A percentile compares a stretch with the other conserved stretches of the same genome.
Evolutionary conservation across 768 basidiomycete species (phyloP).

Genomic region (Russula compacta): DNA sequence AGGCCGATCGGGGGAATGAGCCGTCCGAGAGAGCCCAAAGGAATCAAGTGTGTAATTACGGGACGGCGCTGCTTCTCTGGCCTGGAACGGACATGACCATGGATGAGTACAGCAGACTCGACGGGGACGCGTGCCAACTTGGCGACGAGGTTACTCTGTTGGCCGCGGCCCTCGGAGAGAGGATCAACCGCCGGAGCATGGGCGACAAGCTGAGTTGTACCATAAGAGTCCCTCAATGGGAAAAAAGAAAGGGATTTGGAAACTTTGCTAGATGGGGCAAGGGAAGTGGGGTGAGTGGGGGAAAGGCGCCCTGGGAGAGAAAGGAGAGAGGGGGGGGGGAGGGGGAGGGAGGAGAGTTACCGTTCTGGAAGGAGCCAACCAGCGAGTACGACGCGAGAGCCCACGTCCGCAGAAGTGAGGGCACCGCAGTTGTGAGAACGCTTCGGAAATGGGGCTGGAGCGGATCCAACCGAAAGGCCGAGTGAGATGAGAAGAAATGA

Average conservation of each 20-base stretch:
- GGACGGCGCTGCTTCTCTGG: slow-evolving; percentile 53
- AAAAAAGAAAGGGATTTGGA: slow-evolving; percentile 72
- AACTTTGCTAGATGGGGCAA: slow-evolving; percentile 45
- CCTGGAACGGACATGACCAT: slow-evolving; percentile 61
- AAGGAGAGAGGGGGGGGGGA: background rate
- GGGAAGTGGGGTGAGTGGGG: slow-evolving; percentile 24
- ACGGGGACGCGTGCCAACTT: slow-evolving; percentile 54
- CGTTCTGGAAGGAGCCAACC: slow-evolving; percentile 81
- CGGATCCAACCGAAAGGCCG: slow-evolving; percentile 6
- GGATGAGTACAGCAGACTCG: slow-evolving; percentile 69
- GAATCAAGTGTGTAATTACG: slow-evolving; percentile 28
- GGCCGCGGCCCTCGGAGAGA: slow-evolving; percentile 8
- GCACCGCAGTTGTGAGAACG: slow-evolving; percentile 24
- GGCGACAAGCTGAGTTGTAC: slow-evolving; percentile 71
- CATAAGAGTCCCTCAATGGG: slow-evolving; percentile 71
- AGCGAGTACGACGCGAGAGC: slow-evolving; percentile 48
- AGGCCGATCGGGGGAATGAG: slow-evolving; percentile 6
- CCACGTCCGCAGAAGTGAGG: slow-evolving; percentile 19
- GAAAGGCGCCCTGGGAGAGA: background rate
- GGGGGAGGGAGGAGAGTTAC: slow-evolving; percentile 36
- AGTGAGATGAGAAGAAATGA: background rate
- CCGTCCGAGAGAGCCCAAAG: background rate
- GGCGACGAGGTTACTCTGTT: slow-evolving; percentile 26
- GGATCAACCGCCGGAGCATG: slow-evolving; percentile 25
- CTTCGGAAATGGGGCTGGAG: slow-evolving; percentile 22